Evolutionary conservation across 1,284 basidiomycete species (phyloP).

Genomic region (Pulveroboletus sp.): DNA sequence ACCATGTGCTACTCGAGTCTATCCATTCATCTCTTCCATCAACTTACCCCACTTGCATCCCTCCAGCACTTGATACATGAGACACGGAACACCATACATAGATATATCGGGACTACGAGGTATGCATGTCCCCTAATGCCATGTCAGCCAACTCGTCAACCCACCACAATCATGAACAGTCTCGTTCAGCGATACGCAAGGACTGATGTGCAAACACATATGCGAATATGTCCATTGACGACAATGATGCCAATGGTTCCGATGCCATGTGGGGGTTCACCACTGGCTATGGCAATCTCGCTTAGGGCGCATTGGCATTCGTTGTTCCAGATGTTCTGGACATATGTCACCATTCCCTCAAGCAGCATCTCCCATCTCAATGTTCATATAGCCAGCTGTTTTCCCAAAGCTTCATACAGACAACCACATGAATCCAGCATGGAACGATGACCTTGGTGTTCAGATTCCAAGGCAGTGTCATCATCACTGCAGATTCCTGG

Average conservation of each 20-base stretch:
- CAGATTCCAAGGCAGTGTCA: constrained; percentile 94
- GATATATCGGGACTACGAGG: no score
- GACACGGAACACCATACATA: no score
- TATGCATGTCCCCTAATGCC: constrained; percentile 29
- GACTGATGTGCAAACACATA: constrained; percentile 45
- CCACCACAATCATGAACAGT: constrained; percentile 63
- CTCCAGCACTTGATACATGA: no score
- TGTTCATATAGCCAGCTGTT: constrained; percentile 64
- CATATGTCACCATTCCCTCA: constrained; percentile 44
- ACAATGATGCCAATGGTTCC: constrained; percentile 60
- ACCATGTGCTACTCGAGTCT: no score
- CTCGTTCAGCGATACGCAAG: constrained; percentile 66
- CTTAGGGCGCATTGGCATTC: constrained; percentile 68
- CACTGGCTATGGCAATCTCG: constrained; percentile 73
- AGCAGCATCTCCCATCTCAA: constrained; percentile 13
- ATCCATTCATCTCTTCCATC: no score
- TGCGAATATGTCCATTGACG: constrained; percentile 39
- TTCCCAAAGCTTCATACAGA: constrained; percentile 91
- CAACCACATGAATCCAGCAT: constrained; percentile 90
- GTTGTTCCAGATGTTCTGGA: constrained; percentile 67
- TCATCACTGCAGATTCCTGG: constrained; percentile 96
- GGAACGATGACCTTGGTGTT: constrained; percentile 99
- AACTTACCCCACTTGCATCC: no score
- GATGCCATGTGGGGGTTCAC: constrained; percentile 76
- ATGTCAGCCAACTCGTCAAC: constrained; percentile 44